These are phyloP conservation scores for Strobilomyces confusus DNA, from an alignment of 768 basidiomycete species.

Conservation along the genomic window DNA sequence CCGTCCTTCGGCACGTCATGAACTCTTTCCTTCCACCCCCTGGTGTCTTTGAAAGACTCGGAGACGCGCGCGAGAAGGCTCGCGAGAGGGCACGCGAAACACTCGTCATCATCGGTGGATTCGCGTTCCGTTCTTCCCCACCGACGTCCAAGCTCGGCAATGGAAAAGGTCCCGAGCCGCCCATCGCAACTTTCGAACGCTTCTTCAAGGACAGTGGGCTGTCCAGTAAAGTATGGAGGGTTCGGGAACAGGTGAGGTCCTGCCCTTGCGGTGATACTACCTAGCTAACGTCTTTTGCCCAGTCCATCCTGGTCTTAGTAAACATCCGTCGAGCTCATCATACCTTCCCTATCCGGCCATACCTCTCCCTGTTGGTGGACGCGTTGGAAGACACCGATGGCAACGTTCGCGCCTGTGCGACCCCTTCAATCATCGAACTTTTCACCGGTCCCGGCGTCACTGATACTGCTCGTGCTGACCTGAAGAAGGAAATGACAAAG, in stretches of 20 bases:
- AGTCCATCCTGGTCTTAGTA: constrained; percentile 67
- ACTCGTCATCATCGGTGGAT: constrained; percentile 69
- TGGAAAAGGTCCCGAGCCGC: constrained; percentile 66
- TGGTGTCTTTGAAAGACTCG: constrained; percentile 78
- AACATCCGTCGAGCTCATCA: constrained; percentile 68
- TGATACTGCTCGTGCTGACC: constrained; percentile 84
- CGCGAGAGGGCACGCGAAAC: constrained; percentile 73
- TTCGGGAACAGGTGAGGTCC: constrained; percentile 75
- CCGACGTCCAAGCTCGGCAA: constrained; percentile 42
- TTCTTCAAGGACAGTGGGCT: constrained; percentile 69
- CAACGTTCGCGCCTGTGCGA: constrained; percentile 83
- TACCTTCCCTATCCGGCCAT: constrained; percentile 77
- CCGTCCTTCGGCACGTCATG: constrained; percentile 64
- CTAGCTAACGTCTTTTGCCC: constrained; percentile 2
- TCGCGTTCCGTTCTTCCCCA: constrained; percentile 59
- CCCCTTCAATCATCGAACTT: constrained; percentile 74
- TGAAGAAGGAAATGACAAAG: constrained; percentile 88
- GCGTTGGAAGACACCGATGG: constrained; percentile 88
- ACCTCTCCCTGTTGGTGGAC: constrained; percentile 75
- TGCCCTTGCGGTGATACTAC: background rate
- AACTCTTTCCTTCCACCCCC: constrained; percentile 68
- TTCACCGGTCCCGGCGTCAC: constrained; percentile 82
- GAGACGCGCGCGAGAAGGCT: constrained; percentile 67
- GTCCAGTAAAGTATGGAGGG: constrained; percentile 79
- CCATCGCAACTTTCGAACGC: constrained; percentile 66